Evolutionary conservation across 2,329 filamentous ascomycete species (phyloP), one percentile per base, ranked within the genome.

Genomic region (Sclerotinia nivalis): DNA sequence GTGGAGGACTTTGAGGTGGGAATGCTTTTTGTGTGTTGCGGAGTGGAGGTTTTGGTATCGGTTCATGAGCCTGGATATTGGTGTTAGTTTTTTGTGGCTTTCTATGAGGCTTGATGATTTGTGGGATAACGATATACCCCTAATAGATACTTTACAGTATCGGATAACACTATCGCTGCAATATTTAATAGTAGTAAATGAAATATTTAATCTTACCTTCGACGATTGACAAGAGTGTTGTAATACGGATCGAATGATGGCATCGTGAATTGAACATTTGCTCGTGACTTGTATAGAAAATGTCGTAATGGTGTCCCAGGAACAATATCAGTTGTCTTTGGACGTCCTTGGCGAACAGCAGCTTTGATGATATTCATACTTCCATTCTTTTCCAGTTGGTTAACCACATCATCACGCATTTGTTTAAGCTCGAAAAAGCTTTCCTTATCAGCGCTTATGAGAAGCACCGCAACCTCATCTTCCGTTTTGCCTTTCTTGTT

Each of bases 261-360:
- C 93, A 97, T 97, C 74, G 89, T 91, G 80, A 97, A 99, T 79
- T 99, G 96, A 40, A 99, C 96, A 76, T 99, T 97, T 28, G 91
- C 89, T 71, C 93, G 88, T 22, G 93, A 97, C 81, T 98, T 99
- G 85, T 97, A 99, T 25, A 99, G 82, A 78, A 98, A 99, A 82
- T 99, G 96, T 74, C 91, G 90, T 66, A 98, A 83, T 45, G 91
- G 89, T 22, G 90, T 92, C 34, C 91, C 92, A 0, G 93, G 92
- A 1, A 93, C 87, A 70, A 99, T 89, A 71, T 96, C 91, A 22
- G 88, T 87, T 70, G 91, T 87, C 37, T 82, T 84, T 1, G 92
- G 90, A 13, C 95, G 90, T 15, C 93, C 93, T 47, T 86, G 83
- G 13, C 85, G 85, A 45, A 92, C 88, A 20, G 94, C 91, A 3